These are phyloP conservation scores for Erythrophleum fordii DNA, from an alignment of 306 rosid genomes.

Conservation along the genomic window DNA sequence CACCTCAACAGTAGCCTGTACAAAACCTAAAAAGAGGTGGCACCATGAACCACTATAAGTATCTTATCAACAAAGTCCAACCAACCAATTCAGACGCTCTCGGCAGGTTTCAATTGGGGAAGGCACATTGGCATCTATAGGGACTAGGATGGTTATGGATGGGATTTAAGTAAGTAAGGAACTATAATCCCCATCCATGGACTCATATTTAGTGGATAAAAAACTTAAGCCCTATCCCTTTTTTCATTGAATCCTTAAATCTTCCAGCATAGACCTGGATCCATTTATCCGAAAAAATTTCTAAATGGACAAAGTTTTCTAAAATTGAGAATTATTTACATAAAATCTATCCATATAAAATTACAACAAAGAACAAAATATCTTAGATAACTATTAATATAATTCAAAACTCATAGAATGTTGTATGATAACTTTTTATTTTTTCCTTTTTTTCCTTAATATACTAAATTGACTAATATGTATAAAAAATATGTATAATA, in stretches of 20 bases:
- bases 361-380: too few species aligned
- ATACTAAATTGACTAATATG: not conserved
- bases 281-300: too few species aligned
- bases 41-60: not conserved
- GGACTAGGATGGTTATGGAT: not conserved
- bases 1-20: not conserved
- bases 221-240: too few species aligned
- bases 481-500: too few species aligned
- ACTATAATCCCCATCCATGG: not conserved
- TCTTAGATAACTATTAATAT: not conserved
- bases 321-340: not conserved
- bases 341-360: too few species aligned
- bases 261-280: too few species aligned
- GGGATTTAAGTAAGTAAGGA: not conserved
- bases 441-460: not conserved
- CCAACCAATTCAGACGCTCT: not conserved
- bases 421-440: not conserved
- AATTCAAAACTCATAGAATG: not conserved
- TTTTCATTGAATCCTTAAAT: too few species aligned
- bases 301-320: too few species aligned
- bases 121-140: not conserved
- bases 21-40: conserved; percentile 11
- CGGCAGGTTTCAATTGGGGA: not conserved
- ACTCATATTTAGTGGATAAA: not conserved
- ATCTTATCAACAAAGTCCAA: not conserved